phyloP scores from a whole-genome alignment of 2,329 filamentous ascomycete species.

The Sporothrix schenckii region DNA sequence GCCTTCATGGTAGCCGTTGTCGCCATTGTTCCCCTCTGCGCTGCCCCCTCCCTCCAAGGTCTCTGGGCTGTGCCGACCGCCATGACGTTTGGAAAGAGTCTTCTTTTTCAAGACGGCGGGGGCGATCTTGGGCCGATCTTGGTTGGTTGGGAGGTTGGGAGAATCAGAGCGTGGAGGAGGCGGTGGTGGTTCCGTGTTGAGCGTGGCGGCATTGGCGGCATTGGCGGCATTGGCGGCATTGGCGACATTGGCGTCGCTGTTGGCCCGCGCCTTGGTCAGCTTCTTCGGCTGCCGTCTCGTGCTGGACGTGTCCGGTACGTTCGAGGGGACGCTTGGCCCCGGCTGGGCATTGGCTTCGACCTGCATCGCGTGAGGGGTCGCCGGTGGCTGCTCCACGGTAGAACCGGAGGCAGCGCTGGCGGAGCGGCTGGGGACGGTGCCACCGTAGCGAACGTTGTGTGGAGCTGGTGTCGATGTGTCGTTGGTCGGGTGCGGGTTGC shows the following conservation, averaged over 20 bases:
- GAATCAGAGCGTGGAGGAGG: neutral
- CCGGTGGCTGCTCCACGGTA: neutral
- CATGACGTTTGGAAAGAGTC: neutral
- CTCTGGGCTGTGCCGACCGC: constrained; percentile 6
- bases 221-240: neutral
- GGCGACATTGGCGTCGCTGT: constrained; percentile 40
- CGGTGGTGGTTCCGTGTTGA: neutral
- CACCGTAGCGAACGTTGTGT: neutral
- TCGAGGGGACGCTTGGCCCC: neutral
- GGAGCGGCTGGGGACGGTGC: neutral
- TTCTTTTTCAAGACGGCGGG: constrained; percentile 34
- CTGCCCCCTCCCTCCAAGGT: neutral
- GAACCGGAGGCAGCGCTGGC: neutral
- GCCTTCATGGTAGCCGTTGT: neutral
- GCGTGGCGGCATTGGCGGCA: neutral
- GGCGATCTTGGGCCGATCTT: constrained; percentile 16
- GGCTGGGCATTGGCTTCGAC: neutral
- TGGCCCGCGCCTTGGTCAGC: constrained; percentile 48
- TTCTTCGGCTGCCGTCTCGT: constrained; percentile 48
- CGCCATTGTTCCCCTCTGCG: neutral
- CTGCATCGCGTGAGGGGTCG: neutral
- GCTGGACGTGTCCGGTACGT: neutral
- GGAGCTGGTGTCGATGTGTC: neutral
- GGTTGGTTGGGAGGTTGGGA: neutral
- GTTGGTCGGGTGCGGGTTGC: constrained; percentile 40